Percentiles rank a stretch among this genome's conserved stretches.
phyloP scores from a whole-genome alignment of 2,329 filamentous ascomycete species.

The Claviceps sp. region DNA sequence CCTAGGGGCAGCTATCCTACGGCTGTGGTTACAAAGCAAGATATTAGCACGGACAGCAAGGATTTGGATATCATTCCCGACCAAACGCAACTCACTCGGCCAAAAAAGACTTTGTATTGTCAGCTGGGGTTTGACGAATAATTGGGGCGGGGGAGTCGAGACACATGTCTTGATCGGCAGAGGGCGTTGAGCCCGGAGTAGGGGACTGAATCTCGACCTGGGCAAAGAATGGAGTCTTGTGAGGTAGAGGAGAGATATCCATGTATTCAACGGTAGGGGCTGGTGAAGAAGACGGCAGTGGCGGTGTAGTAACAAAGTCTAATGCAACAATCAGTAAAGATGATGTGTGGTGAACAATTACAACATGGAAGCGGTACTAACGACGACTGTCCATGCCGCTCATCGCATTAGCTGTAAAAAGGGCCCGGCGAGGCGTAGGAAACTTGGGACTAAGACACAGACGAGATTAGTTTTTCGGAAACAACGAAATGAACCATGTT shows the following conservation, averaged over 20 bases:
- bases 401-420: slow-evolving; percentile 27
- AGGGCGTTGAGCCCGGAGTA: slow-evolving; percentile 42
- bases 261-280: slow-evolving; percentile 60
- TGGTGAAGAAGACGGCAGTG: slow-evolving; percentile 71
- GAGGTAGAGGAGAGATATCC: slow-evolving; percentile 87
- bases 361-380: slow-evolving; percentile 5
- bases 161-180: slow-evolving; percentile 31
- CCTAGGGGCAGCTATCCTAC: slow-evolving; percentile 53
- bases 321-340: slow-evolving; percentile 4
- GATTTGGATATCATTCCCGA: slow-evolving; percentile 5
- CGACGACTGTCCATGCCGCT: slow-evolving; percentile 22
- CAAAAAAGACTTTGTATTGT: slow-evolving; percentile 33
- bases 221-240: slow-evolving; percentile 59
- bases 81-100: slow-evolving; percentile 35
- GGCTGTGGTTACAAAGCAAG: slow-evolving; percentile 29
- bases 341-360: not conserved
- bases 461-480: not conserved
- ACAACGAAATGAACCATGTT: not conserved
- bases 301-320: slow-evolving; percentile 74
- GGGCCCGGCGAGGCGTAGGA: slow-evolving; percentile 26
- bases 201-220: slow-evolving; percentile 60
- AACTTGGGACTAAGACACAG: slow-evolving; percentile 23
- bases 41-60: slow-evolving; percentile 3
- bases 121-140: slow-evolving; percentile 31
- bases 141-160: slow-evolving; percentile 43